Percentiles rank a stretch among this genome's conserved stretches.
These are phyloP conservation scores for Russula foetens DNA, from an alignment of 768 basidiomycete genomes.

Conservation along the genomic window DNA sequence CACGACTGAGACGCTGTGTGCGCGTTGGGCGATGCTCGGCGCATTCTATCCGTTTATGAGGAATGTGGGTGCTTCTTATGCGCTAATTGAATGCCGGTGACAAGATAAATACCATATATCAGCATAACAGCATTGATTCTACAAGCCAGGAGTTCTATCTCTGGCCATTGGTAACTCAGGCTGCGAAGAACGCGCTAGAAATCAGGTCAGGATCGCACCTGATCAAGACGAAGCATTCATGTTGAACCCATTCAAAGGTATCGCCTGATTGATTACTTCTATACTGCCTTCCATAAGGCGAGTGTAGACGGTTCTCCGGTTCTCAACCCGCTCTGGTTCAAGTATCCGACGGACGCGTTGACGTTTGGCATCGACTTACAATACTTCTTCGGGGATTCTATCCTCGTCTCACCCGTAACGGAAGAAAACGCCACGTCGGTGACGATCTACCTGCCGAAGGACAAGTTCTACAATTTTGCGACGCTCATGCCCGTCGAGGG, in stretches of 20 bases:
- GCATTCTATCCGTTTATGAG: slow-evolving; percentile 78
- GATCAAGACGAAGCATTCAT: background rate
- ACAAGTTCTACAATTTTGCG: slow-evolving; percentile 57
- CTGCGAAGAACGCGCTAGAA: slow-evolving; percentile 51
- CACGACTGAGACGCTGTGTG: slow-evolving; percentile 61
- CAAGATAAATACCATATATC: background rate
- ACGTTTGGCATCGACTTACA: slow-evolving; percentile 58
- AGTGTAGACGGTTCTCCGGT: slow-evolving; percentile 53
- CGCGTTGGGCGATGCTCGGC: slow-evolving; percentile 69
- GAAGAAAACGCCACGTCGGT: slow-evolving; percentile 52
- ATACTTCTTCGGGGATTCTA: slow-evolving; percentile 59
- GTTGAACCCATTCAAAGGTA: slow-evolving; percentile 34
- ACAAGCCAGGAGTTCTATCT: slow-evolving; percentile 62
- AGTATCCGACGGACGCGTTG: slow-evolving; percentile 52
- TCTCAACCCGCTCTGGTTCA: slow-evolving; percentile 57
- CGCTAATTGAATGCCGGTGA: slow-evolving; percentile 5
- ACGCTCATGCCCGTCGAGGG: slow-evolving; percentile 43
- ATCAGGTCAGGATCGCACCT: slow-evolving; percentile 40
- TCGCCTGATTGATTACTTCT: slow-evolving; percentile 62
- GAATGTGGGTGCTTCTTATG: slow-evolving; percentile 38
- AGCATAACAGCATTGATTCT: slow-evolving; percentile 48
- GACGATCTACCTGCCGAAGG: slow-evolving; percentile 51
- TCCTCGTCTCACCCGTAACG: slow-evolving; percentile 64
- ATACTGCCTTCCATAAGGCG: slow-evolving; percentile 59
- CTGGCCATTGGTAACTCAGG: slow-evolving; percentile 49